Evolutionary conservation across 768 basidiomycete species (phyloP).

Genomic region (Lentinula boryana): DNA sequence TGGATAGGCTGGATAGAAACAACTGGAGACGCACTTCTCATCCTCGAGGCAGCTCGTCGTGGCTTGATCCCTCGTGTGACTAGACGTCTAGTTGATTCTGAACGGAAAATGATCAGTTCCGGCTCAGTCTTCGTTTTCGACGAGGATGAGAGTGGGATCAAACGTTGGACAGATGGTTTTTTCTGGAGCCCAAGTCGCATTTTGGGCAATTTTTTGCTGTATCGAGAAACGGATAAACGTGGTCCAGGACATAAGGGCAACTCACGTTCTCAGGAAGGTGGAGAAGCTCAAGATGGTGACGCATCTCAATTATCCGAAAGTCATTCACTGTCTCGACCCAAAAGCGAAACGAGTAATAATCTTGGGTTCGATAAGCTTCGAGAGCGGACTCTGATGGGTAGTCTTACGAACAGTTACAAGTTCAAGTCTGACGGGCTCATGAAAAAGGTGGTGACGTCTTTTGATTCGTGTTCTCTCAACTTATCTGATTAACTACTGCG

Average conservation of each 20-base stretch:
- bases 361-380: constrained; percentile 60
- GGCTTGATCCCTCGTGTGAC: constrained; percentile 92
- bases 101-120: constrained; percentile 87
- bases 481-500: constrained; percentile 4
- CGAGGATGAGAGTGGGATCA: constrained; percentile 95
- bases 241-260: constrained; percentile 52
- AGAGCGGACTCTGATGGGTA: constrained; percentile 82
- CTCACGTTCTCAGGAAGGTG: not conserved
- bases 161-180: constrained; percentile 97
- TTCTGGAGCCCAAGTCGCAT: constrained; percentile 94
- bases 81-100: constrained; percentile 85
- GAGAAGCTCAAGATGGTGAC: constrained; percentile 22
- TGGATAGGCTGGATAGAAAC: constrained; percentile 96
- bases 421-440: constrained; percentile 92
- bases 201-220: constrained; percentile 90
- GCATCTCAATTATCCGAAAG: constrained; percentile 11
- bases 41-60: constrained; percentile 88
- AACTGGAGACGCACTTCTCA: constrained; percentile 91
- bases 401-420: constrained; percentile 88
- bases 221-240: constrained; percentile 88
- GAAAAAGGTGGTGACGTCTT: constrained; percentile 73
- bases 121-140: constrained; percentile 97
- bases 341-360: constrained; percentile 35
- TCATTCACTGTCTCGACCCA: constrained; percentile 60
- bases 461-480: not conserved